These are phyloP conservation scores for Myriosclerotinia duriaeana DNA, from an alignment of 2,329 filamentous ascomycete species.

Conservation along the genomic window DNA sequence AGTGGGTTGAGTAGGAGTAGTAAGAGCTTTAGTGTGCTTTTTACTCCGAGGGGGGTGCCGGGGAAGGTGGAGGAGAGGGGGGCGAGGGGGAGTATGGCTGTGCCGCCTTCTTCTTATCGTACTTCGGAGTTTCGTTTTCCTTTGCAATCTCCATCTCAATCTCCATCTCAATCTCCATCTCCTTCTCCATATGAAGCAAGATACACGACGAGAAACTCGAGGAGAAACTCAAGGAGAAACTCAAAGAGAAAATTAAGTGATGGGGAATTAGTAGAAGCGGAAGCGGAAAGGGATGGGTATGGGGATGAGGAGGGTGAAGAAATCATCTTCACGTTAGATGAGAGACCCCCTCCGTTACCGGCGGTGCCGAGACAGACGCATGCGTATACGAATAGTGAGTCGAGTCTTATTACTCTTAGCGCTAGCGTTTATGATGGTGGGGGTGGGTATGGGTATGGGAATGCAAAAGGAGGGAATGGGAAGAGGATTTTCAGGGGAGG, in stretches of 20 bases:
- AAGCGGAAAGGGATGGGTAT: no score
- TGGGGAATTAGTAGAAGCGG: not conserved
- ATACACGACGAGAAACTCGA: no score
- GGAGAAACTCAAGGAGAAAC: not conserved
- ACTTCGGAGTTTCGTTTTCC: no score
- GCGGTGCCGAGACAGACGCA: not conserved
- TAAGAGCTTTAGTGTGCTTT: constrained; percentile 19
- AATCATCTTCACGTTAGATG: constrained; percentile 3
- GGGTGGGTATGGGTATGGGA: no score
- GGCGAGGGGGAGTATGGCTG: no score
- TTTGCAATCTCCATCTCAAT: not conserved
- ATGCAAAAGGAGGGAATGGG: not conserved
- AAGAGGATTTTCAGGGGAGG: no score
- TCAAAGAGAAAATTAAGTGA: not conserved
- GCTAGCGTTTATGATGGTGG: constrained; percentile 16
- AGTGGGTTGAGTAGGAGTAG: constrained; percentile 16
- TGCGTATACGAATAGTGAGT: not conserved
- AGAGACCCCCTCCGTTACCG: not conserved
- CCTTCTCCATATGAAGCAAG: not conserved
- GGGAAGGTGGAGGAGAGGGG: not conserved
- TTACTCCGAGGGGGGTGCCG: not conserved
- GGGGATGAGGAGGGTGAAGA: not conserved
- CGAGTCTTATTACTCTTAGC: constrained; percentile 10
- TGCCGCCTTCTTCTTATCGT: no score
- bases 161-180: not conserved